Percentiles rank a stretch among this genome's conserved stretches.
Evolutionary conservation across 2,329 filamentous ascomycete species (phyloP).

Genomic region (Cryphonectria parasitica): DNA sequence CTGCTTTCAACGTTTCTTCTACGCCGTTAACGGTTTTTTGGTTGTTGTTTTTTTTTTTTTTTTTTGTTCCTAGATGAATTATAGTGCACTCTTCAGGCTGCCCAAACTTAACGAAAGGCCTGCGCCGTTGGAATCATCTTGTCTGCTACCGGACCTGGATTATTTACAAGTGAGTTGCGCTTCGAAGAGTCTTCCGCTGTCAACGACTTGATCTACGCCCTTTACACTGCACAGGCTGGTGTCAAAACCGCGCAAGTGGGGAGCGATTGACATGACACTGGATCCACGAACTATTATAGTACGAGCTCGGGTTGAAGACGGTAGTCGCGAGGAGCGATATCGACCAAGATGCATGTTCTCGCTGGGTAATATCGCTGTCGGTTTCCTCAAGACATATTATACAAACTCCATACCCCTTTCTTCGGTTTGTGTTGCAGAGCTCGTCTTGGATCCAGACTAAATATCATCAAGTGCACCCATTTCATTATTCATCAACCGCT

Average conservation of each 20-base stretch:
- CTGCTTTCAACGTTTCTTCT: not conserved
- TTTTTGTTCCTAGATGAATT: too few relatives aligned
- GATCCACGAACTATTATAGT: not conserved
- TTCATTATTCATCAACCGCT: not conserved
- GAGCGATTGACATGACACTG: not conserved
- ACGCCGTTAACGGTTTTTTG: not conserved
- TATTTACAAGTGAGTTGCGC: not conserved
- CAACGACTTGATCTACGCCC: not conserved
- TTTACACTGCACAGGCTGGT: not conserved
- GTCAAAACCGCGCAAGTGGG: slow-evolving; percentile 2
- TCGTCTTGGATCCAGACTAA: not conserved
- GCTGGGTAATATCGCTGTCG: not conserved
- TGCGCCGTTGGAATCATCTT: too few relatives aligned
- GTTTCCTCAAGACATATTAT: not conserved
- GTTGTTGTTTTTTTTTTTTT: too few relatives aligned
- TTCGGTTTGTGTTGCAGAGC: not conserved
- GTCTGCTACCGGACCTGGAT: not conserved
- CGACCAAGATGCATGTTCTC: not conserved
- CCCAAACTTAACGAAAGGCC: not conserved
- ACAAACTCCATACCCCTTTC: not conserved
- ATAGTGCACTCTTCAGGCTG: too few relatives aligned
- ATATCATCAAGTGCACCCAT: not conserved
- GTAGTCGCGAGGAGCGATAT: slow-evolving; percentile 5
- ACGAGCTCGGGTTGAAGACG: not conserved
- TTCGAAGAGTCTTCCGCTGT: not conserved